Conservation (phyloP, 495 filamentous ascomycete genomes). For the Penicillium alfredii region DNA sequence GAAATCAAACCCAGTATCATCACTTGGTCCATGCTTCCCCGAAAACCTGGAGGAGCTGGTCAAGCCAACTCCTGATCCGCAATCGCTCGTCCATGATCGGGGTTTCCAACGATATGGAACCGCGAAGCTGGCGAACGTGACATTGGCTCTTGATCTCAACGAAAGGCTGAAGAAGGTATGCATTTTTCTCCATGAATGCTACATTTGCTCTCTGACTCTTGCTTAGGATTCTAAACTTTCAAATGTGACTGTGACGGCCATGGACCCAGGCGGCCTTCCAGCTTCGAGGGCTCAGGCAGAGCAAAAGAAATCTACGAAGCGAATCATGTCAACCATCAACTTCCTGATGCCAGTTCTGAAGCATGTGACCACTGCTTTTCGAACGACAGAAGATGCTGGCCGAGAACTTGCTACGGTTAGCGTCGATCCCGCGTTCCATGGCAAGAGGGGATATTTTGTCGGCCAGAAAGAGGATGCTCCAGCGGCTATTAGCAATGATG, state of each 20-base stretch:
- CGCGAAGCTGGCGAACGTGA: conserved; percentile 39
- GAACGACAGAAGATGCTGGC: conserved; percentile 16
- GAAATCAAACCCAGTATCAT: conserved; percentile 32
- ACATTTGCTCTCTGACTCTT: neutral
- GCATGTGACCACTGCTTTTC: conserved; percentile 27
- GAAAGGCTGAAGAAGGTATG: conserved; percentile 27
- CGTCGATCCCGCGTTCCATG: conserved; percentile 13
- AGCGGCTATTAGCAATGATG: conserved; percentile 7
- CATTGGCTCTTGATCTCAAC: conserved; percentile 40
- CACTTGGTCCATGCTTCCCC: conserved; percentile 16
- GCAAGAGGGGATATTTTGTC: conserved; percentile 16
- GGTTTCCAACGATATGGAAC: conserved; percentile 42
- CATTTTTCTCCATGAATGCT: neutral
- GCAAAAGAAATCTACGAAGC: conserved; percentile 8
- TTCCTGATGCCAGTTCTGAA: conserved; percentile 19
- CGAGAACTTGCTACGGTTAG: conserved; percentile 17
- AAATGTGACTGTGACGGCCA: conserved; percentile 15
- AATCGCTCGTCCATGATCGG: conserved; percentile 26
- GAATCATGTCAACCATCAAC: conserved; percentile 12
- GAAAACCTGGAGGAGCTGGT: conserved; percentile 21
- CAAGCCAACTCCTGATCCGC: conserved; percentile 15
- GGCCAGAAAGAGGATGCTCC: conserved; percentile 6
- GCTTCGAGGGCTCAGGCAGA: conserved; percentile 14
- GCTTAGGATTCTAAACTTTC: conserved; percentile 14
- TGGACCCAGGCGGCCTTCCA: conserved; percentile 24